Percentiles rank a stretch among this genome's conserved stretches.
These are phyloP conservation scores for Sphaerostilbella broomeana DNA, from an alignment of 2,329 filamentous ascomycete species.

Conservation along the genomic window DNA sequence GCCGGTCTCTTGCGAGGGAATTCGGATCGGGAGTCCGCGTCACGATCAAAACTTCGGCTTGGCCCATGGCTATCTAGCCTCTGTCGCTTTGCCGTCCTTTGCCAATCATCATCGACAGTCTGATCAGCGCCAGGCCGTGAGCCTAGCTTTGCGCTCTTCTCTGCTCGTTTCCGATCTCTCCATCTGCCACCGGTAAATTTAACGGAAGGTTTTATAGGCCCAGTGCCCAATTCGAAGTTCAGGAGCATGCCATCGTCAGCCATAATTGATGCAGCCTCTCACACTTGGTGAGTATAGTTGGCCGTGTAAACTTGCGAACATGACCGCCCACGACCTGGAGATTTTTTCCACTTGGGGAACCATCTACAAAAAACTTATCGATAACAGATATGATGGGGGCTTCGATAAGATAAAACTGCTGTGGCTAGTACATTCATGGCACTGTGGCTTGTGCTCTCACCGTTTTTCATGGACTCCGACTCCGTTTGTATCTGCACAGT, in stretches of 20 bases:
- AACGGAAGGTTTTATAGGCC: constrained; percentile 52
- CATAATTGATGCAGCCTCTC: constrained; percentile 45
- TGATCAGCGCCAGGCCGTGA: constrained; percentile 17
- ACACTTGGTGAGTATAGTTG: constrained; percentile 5
- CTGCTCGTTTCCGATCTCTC: constrained; percentile 76
- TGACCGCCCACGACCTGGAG: too few species aligned
- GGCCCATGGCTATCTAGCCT: constrained; percentile 27
- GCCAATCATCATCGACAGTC: constrained; percentile 22
- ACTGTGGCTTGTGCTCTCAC: too few species aligned
- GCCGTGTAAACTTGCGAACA: constrained; percentile 8
- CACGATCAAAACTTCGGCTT: constrained; percentile 5
- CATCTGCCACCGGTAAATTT: constrained; percentile 86
- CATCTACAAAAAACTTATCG: constrained; percentile 10
- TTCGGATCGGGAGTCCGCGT: constrained; percentile 5
- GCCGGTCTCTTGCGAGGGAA: constrained; percentile 1
- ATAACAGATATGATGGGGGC: constrained; percentile 2
- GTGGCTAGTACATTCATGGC: too few species aligned
- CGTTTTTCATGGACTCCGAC: neutral
- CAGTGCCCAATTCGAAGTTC: constrained; percentile 77
- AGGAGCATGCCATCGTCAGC: constrained; percentile 91
- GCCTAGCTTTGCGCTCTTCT: constrained; percentile 26
- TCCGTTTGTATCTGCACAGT: neutral
- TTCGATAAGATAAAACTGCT: too few species aligned
- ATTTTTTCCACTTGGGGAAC: constrained; percentile 4
- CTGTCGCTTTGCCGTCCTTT: constrained; percentile 41